Conservation (phyloP, 108 stramenopile species). For the Skeletonema costatum region DNA sequence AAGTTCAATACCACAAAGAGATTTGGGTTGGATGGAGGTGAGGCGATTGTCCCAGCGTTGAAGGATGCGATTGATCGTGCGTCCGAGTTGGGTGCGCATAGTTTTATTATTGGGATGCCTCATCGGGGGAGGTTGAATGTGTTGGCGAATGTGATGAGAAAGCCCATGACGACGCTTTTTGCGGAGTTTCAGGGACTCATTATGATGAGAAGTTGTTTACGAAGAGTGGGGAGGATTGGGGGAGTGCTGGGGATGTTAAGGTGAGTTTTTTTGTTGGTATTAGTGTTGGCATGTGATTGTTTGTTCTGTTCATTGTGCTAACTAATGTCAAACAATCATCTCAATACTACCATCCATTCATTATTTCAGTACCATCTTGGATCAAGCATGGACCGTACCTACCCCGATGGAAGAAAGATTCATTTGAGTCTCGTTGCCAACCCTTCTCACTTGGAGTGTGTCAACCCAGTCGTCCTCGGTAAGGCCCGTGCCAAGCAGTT, state of each 20-base stretch:
- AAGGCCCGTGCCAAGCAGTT: constrained; percentile 99
- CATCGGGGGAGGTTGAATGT: constrained; percentile 98
- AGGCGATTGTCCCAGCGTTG: constrained; percentile 95
- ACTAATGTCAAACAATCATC: background rate
- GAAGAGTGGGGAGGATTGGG: constrained; percentile 80
- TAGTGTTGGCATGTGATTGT: background rate
- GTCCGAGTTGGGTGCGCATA: constrained; percentile 93
- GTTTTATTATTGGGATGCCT: constrained; percentile 99
- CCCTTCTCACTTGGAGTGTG: constrained; percentile 98
- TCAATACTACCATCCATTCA: background rate
- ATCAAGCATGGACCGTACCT: constrained; percentile 97
- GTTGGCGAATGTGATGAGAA: constrained; percentile 98
- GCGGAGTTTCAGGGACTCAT: constrained; percentile 96
- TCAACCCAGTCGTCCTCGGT: constrained; percentile 95
- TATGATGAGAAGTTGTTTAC: constrained; percentile 82
- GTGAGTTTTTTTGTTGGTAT: constrained; percentile 6
- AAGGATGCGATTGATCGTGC: constrained; percentile 97
- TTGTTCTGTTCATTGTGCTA: no score
- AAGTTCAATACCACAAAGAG: constrained; percentile 99
- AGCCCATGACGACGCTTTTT: constrained; percentile 98
- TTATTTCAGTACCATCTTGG: constrained; percentile 93
- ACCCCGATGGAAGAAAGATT: constrained; percentile 95
- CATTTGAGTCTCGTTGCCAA: constrained; percentile 97
- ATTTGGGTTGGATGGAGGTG: constrained; percentile 98
- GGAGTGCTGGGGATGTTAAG: constrained; percentile 96